A percentile compares a stretch with the other conserved stretches of the same genome.
phyloP scores from a whole-genome alignment of 768 basidiomycete genomes.

The Hericium alpestre region DNA sequence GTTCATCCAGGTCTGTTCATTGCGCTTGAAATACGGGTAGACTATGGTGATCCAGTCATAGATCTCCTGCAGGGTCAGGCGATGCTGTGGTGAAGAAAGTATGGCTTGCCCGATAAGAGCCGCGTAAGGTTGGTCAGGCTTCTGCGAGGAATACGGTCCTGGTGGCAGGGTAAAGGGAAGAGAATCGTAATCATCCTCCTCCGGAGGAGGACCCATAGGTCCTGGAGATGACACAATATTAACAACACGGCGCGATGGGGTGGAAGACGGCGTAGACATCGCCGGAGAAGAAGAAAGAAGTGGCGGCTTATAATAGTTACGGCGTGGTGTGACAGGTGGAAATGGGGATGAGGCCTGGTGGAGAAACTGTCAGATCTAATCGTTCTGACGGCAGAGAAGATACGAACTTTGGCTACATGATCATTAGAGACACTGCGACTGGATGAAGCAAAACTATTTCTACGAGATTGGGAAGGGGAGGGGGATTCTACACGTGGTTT shows the following conservation, averaged over 20 bases:
- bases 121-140: conserved; percentile 87
- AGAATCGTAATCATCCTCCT: conserved; percentile 54
- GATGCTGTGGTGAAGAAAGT: conserved; percentile 70
- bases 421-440: conserved; percentile 12
- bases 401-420: conserved; percentile 19
- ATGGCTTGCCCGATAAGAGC: conserved; percentile 94
- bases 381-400: conserved; percentile 18
- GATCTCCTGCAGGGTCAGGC: conserved; percentile 88
- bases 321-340: conserved; percentile 43
- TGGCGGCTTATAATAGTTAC: conserved; percentile 32
- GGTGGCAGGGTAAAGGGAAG: conserved; percentile 72
- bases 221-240: conserved; percentile 82
- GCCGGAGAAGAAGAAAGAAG: conserved; percentile 55
- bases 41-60: conserved; percentile 93
- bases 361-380: conserved; percentile 11
- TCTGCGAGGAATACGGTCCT: conserved; percentile 69
- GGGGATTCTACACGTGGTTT: conserved; percentile 11
- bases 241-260: conserved; percentile 47
- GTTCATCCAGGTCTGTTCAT: conserved; percentile 96
- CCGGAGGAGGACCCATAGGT: conserved; percentile 56
- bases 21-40: conserved; percentile 87
- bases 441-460: conserved; percentile 11
- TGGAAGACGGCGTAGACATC: conserved; percentile 49
- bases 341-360: conserved; percentile 22
- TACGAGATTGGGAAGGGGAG: conserved; percentile 11